Evolutionary conservation across 495 filamentous ascomycete genomes (phyloP), one percentile per base, ranked within the genome.

Genomic region (Trichoderma gamsii): DNA sequence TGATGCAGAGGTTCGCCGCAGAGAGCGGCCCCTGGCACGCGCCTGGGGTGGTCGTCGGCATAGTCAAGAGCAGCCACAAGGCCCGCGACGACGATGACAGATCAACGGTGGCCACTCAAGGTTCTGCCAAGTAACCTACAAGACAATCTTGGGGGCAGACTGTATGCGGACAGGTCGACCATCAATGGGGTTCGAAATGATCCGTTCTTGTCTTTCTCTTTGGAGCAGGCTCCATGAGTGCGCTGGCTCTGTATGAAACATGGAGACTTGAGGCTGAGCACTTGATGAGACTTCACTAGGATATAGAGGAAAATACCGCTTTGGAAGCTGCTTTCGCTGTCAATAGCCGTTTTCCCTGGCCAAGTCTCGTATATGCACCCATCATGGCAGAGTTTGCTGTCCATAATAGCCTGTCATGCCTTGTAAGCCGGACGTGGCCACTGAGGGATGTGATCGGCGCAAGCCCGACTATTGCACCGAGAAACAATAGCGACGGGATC

Each of bases 381-480:
- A 46, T 46, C 43, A 46, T 16, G 43, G 35, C 8, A 38, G 35
- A 38, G 5, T 38, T 38, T 38, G 35, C 35, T 9, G 35, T 38
- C 35, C 35, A 38, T 38, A 38, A 38, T 38, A 9, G 35, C 35
- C 35, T 38, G 35, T 7, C 35, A 38, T 38, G n/a, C 44, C 51
- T 23, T 56, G 51, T 56, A 16, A 56, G 51, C 51, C 21, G n/a
- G 21, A n/a, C 51, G 51, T 56, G 8, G 51, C n/a, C 13, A 16
- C 35, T 49, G 44, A 49, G 44, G 44, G 44, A 49, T 49, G 13
- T 8, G 51, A 56, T 32, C 56, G 11, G 27, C 56, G 4, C 56
- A 61, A 61, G 56, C 23, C 56, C 56, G 56, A 61, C 23, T 7
- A 61, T 61, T 32, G 56, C 56, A 23, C 56, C 56, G 56, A 61